A percentile compares a stretch with the other conserved stretches of the same genome.
Evolutionary conservation across 257 asterid species (phyloP).

Genomic region (Plantago ovata): DNA sequence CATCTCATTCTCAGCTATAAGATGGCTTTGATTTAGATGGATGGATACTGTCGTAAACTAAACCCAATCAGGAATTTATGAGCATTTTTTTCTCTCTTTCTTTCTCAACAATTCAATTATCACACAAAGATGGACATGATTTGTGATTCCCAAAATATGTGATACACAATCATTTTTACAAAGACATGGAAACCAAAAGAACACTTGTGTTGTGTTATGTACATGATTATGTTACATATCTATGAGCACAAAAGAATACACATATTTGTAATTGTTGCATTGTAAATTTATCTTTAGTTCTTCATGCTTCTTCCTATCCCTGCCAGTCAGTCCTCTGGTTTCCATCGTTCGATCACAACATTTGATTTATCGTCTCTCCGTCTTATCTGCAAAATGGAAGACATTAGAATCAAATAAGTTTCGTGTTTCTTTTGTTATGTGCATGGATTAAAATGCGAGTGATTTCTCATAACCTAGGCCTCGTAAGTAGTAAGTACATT

Average conservation of each 20-base stretch:
- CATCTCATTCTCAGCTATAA: neutral
- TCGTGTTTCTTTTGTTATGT: neutral
- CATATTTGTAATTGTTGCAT: neutral
- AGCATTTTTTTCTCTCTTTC: too few relatives aligned
- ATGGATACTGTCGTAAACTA: too few relatives aligned
- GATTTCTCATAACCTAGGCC: slow-evolving; percentile 1
- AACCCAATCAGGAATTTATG: too few relatives aligned
- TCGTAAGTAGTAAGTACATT: too few relatives aligned
- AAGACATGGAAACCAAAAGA: too few relatives aligned
- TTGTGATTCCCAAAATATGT: too few relatives aligned
- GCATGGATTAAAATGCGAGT: neutral
- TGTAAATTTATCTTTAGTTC: too few relatives aligned
- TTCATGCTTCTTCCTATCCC: neutral
- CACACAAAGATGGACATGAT: too few relatives aligned
- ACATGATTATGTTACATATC: neutral
- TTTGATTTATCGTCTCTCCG: slow-evolving; percentile 50
- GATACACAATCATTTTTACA: too few relatives aligned
- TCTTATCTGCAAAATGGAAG: slow-evolving; percentile 42
- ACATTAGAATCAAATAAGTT: slow-evolving; percentile 1
- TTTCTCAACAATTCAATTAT: too few relatives aligned
- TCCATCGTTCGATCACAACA: slow-evolving; percentile 74
- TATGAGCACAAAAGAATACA: neutral
- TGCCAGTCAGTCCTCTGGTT: slow-evolving; percentile 31
- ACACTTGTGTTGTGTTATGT: too few relatives aligned
- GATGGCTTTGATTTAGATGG: neutral